Base-by-base conservation (phyloP, 805 yeast genomes). In the Lipomyces spencermartinsiae region DNA sequence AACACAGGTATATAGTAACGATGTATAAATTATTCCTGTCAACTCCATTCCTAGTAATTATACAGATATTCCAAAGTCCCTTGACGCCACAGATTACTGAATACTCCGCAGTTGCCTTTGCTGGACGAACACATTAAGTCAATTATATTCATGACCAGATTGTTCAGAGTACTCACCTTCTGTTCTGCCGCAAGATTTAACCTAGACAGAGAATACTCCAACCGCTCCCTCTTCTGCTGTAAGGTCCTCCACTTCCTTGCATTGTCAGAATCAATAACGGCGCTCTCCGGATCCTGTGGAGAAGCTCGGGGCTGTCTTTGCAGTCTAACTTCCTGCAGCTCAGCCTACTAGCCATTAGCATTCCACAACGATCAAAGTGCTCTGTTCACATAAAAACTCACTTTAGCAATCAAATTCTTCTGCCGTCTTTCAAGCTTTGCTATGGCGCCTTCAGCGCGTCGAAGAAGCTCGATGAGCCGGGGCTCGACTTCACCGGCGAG, bases 401-500 rank as follows among this genome's bases (percentile, higher is more conserved):
- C 71, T 65, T 66, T 74, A 14, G 77, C 58, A 3, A 65, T 61
- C 35, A 75, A 65, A 14, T 72, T 56, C 55, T 70, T 61, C 63
- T 76, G 71, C 57, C 73, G 69, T 16, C 77, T 72, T 55, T 76
- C 78, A 43, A 75, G 58, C 19, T 71, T 67, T 14, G 70, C 55
- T 6, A 76, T 51, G 22, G 74, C 76, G 37, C 35, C 56, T 37
- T 76, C 77, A 12, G 74, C 72, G 25, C 68, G 54, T 31, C 66
- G 66, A 57, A 76, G 65, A 19, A 76, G 67, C 25, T 68, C 69
- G 33, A 64, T 55, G 22, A 76, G 69, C 64, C 73, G 77, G 3
- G 78, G 78, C 59, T 73, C 77, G n/a, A 75, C 71, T 59, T 74
- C 76, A 8, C 64, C 65, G 8, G 74, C 74, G 1, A 76, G 61